Base-by-base conservation (phyloP, 1,139 yeast species). In the Sugiyamaella novakii region DNA sequence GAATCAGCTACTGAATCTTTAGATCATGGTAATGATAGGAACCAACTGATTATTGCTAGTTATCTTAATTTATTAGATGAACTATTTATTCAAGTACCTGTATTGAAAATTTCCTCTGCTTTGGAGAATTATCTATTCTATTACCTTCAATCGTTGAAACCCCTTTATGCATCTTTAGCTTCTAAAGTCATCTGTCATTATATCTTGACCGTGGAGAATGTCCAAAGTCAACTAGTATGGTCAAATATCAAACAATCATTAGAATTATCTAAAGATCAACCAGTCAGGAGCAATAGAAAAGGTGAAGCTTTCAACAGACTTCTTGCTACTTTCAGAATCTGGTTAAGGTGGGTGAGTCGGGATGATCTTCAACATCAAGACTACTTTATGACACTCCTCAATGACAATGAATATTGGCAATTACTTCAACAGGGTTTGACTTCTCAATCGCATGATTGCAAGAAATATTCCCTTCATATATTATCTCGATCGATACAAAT, bases 391-490 rank as follows among this genome's bases (percentile, higher is more conserved):
- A 29, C 51, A 0, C 57, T 73, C 2, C 56, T 82, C 3, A 59
- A 65, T 21, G 40, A 55, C 1, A 71, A 73, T 2, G 57, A 64
- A 1, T 87, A 84, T 62, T 88, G 96, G 95, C 47, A 55, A 8
- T 59, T 64, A 8, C 62, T 88, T 27, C 87, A 84, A 57, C 57
- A 59, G 11, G 86, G 88, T 0, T 68, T 87, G 31, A 73, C 76
- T 11, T 76, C 81, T 49, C 63, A 69, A 4, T 71, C 80, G 0
- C 91, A 85, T 59, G 95, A 87, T 54, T 81, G 79, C 50, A 76
- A 89, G 44, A 88, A 87, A 63, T 79, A 80, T 59, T 75, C 84
- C n/a, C 69, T 88, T 25, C 81, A 89, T 0, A 79, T 87, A 18
- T 66, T 88, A 37, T 83, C 83, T 56, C 64, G 78, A 18, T 77